Evolutionary conservation across 208 protist genomes (phyloP), one percentile per base, ranked within the genome.

Genomic region (Trypanosoma conorhini): DNA sequence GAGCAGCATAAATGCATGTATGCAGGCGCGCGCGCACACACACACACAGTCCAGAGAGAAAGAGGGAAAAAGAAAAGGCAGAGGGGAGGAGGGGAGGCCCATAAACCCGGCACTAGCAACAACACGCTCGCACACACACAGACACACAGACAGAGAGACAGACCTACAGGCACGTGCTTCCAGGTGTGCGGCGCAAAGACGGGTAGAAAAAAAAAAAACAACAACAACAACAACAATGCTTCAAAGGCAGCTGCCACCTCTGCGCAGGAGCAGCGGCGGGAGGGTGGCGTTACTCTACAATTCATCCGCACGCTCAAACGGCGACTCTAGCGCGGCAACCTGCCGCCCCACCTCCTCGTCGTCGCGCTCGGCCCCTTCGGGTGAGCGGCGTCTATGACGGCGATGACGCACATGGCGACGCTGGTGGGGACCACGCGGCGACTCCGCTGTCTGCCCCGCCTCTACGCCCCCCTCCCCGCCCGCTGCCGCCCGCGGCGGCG

Each of bases 391-490:
- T 40, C 30, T 5, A 56, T 44, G 42, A 30, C 51, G 46, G 38
- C 48, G 38, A 59, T 22, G 63, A 55, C 22, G 63, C 31, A 31
- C 35, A 1, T 24, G 28, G n/a, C 24, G 51, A 51, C 24, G 50
- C 24, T 28, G 12, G 33, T 33, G 50, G 19, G 42, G 63, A 9
- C 15, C 19, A 8, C 21, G 63, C 42, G 22, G 31, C 17, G 17
- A 35, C 7, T 30, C 4, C 21, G 13, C 52, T n/a, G n/a, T n/a
- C 12, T 79, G 76, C 8, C 0, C 50, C 7, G 7, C 50, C 50
- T n/a, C 17, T 21, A 54, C 17, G 17, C 22, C 22, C n/a, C 22
- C 22, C n/a, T 86, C 83, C 3, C 68, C 72, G 8, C 72, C 72
- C 30, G 3, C 8, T 38, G 26, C 55, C 17, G n/a, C n/a, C n/a